These are phyloP conservation scores for thale cress (Arabidopsis thaliana) DNA, from an alignment of 345 rosid species.

Conservation along the genomic window DNA sequence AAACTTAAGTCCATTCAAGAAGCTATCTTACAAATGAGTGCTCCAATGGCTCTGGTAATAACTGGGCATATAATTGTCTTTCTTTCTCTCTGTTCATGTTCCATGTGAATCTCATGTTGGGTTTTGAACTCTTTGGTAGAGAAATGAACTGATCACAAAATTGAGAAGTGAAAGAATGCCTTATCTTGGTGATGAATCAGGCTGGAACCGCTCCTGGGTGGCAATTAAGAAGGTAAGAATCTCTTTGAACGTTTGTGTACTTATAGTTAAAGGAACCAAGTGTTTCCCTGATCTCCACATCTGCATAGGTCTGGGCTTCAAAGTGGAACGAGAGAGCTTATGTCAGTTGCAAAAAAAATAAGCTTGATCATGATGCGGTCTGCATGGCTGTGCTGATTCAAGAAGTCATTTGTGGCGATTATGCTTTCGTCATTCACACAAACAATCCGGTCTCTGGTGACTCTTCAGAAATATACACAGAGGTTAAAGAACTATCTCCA, in stretches of 20 bases:
- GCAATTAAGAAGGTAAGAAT: slow-evolving; percentile 82
- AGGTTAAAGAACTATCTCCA: slow-evolving; percentile 51
- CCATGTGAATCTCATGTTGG: slow-evolving; percentile 5
- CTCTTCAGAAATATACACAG: slow-evolving; percentile 86
- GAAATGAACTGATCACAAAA: slow-evolving; percentile 74
- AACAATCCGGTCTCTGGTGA: slow-evolving; percentile 92
- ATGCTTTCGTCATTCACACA: slow-evolving; percentile 98
- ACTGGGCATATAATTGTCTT: background rate
- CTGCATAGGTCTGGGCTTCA: slow-evolving; percentile 90
- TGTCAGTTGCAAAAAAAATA: slow-evolving; percentile 78
- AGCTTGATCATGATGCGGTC: slow-evolving; percentile 79
- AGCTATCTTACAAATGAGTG: slow-evolving; percentile 52
- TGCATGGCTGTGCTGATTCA: slow-evolving; percentile 98
- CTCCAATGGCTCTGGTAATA: slow-evolving; percentile 42
- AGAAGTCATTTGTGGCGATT: slow-evolving; percentile 89
- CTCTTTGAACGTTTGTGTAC: slow-evolving; percentile 4
- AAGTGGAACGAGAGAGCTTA: slow-evolving; percentile 99
- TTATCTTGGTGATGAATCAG: slow-evolving; percentile 82
- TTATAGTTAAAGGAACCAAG: slow-evolving; percentile 19
- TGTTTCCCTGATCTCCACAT: slow-evolving; percentile 3
- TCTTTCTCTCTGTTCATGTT: slow-evolving; percentile 30
- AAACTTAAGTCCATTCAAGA: slow-evolving; percentile 58
- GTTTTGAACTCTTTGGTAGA: slow-evolving; percentile 52
- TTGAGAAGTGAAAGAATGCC: slow-evolving; percentile 83
- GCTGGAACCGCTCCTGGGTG: slow-evolving; percentile 92